Percentiles rank a stretch among this genome's conserved stretches.
Evolutionary conservation across 176 grass and related monocot genomes (phyloP).

Genomic region (Hyparrhenia diplandra): DNA sequence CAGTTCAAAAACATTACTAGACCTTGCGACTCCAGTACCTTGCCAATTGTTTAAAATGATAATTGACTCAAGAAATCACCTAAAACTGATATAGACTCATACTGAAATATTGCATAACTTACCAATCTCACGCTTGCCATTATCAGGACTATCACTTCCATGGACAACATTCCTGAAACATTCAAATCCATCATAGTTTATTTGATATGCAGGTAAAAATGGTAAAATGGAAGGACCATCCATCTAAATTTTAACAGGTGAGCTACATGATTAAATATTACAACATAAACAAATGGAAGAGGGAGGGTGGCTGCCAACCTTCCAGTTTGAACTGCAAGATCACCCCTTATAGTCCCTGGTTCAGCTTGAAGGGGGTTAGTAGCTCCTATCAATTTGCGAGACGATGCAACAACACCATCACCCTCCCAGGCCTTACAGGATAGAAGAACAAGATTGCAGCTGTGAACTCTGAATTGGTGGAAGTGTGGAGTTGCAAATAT

Average conservation of each 20-base stretch:
- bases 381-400: slow-evolving; percentile 90
- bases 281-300: slow-evolving; percentile 18
- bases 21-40: too few relatives aligned
- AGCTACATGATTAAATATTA: neutral
- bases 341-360: slow-evolving; percentile 88
- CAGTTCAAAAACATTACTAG: neutral
- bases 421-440: slow-evolving; percentile 89
- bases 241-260: slow-evolving; percentile 6
- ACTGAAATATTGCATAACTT: slow-evolving; percentile 29
- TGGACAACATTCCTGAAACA: slow-evolving; percentile 89
- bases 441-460: neutral
- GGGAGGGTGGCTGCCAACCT: slow-evolving; percentile 42
- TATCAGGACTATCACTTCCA: slow-evolving; percentile 96
- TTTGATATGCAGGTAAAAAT: neutral
- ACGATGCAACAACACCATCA: slow-evolving; percentile 81
- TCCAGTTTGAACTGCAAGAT: slow-evolving; percentile 97
- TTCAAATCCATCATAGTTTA: slow-evolving; percentile 14
- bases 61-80: too few relatives aligned
- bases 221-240: neutral
- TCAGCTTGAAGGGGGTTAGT: slow-evolving; percentile 97
- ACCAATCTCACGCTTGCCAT: slow-evolving; percentile 83
- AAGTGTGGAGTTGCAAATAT: neutral
- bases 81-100: neutral
- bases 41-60: too few relatives aligned
- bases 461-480: neutral